Percentiles rank a stretch among this genome's conserved stretches.
These are phyloP conservation scores for Turritis glabra DNA, from an alignment of 345 rosid genomes.

Conservation along the genomic window DNA sequence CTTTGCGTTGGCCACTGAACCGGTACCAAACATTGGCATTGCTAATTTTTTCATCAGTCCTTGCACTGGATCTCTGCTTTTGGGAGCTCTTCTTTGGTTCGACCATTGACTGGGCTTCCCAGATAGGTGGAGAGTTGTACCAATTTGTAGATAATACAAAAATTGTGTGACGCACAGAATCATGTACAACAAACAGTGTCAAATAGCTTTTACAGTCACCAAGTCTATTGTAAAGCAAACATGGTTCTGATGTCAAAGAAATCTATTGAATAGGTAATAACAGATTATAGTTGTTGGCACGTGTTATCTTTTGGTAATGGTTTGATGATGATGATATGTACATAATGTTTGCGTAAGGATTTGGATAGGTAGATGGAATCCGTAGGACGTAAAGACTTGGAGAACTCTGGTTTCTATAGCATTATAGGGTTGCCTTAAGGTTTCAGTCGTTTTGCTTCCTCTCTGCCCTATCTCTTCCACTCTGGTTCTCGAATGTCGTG, in stretches of 20 bases:
- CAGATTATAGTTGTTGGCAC: too few species aligned
- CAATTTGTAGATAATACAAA: conserved; percentile 47
- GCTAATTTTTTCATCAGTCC: conserved; percentile 69
- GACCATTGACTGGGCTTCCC: conserved; percentile 58
- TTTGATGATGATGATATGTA: background rate
- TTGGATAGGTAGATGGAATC: too few species aligned
- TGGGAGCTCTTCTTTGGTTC: conserved; percentile 81
- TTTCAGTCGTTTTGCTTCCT: too few species aligned
- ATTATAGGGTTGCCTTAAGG: too few species aligned
- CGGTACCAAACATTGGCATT: conserved; percentile 85
- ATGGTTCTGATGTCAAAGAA: background rate
- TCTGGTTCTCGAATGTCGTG: too few species aligned
- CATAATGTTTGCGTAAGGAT: background rate
- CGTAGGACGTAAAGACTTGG: too few species aligned
- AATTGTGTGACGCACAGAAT: conserved; percentile 27
- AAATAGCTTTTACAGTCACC: background rate
- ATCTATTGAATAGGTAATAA: background rate
- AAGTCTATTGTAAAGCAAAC: conserved; percentile 13
- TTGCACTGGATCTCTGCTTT: conserved; percentile 84
- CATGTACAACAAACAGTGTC: conserved; percentile 16
- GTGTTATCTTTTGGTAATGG: background rate
- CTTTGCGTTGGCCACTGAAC: conserved; percentile 83
- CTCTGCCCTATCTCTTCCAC: too few species aligned
- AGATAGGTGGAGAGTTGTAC: conserved; percentile 44
- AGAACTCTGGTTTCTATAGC: too few species aligned